Conservation (phyloP, 345 rosid genomes). For the Gossypium australe region DNA sequence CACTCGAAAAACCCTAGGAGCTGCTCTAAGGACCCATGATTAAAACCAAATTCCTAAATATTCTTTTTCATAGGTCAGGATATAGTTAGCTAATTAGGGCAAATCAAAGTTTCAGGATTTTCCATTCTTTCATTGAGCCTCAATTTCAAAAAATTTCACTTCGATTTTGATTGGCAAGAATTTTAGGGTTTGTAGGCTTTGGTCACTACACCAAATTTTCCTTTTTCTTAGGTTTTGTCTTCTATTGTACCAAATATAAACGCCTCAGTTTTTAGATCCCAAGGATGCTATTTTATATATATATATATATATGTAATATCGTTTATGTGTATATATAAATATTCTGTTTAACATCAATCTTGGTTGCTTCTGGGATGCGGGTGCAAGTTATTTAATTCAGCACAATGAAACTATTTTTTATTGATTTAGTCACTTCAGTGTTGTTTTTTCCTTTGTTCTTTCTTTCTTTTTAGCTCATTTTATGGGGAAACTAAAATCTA, state of each 20-base stretch:
- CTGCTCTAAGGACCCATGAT: not conserved
- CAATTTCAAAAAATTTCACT: not conserved
- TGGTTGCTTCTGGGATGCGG: not conserved
- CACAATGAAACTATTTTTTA: not conserved
- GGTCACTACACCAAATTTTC: not conserved
- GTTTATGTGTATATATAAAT: too few species aligned
- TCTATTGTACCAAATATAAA: not conserved
- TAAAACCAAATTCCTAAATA: not conserved
- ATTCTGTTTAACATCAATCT: not conserved
- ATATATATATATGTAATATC: too few species aligned
- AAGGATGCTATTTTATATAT: not conserved
- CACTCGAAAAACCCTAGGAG: slow-evolving; percentile 2
- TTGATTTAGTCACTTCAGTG: not conserved
- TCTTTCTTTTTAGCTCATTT: not conserved
- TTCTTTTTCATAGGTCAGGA: not conserved
- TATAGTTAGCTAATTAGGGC: not conserved
- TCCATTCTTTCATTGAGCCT: not conserved
- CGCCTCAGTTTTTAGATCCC: not conserved
- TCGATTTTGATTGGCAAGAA: slow-evolving; percentile 8
- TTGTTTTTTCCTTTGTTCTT: not conserved
- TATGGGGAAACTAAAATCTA: not conserved
- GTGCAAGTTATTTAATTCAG: too few species aligned
- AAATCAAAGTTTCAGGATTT: not conserved
- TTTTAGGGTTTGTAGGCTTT: not conserved
- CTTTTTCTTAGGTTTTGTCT: not conserved